These are phyloP conservation scores for Rhizophagus sp. DNA, from an alignment of 192 early-diverging fungal genomes.

Conservation along the genomic window DNA sequence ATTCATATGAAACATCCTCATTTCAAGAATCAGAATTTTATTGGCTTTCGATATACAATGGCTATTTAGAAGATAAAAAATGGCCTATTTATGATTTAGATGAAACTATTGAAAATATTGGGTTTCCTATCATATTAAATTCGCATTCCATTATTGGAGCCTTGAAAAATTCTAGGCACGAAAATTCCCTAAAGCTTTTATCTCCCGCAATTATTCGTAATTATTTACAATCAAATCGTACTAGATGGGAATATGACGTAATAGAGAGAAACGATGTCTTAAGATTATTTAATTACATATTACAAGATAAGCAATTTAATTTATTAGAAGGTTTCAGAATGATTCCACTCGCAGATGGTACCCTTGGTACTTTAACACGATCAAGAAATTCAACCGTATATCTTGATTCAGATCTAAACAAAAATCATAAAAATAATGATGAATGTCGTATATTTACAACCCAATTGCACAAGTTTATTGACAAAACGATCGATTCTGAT, in stretches of 20 bases:
- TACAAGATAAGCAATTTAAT: neutral
- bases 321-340: too few species aligned
- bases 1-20: neutral
- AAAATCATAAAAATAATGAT: neutral
- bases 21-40: neutral
- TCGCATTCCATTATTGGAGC: neutral
- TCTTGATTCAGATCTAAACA: too few species aligned
- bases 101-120: neutral
- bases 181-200: neutral
- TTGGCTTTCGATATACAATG: neutral
- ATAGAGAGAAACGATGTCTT: neutral
- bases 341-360: too few species aligned
- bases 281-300: neutral
- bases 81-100: neutral
- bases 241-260: neutral
- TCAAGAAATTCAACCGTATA: too few species aligned
- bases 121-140: neutral
- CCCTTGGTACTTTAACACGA: too few species aligned
- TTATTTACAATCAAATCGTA: neutral
- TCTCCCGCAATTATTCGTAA: neutral
- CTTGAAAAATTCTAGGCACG: neutral
- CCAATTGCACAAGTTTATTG: neutral
- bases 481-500: neutral
- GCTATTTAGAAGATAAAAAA: neutral
- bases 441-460: neutral